Evolutionary conservation across 148 eudicot species (phyloP), one percentile per base, ranked within the genome.

Genomic region (Chenopodium berlandieri): DNA sequence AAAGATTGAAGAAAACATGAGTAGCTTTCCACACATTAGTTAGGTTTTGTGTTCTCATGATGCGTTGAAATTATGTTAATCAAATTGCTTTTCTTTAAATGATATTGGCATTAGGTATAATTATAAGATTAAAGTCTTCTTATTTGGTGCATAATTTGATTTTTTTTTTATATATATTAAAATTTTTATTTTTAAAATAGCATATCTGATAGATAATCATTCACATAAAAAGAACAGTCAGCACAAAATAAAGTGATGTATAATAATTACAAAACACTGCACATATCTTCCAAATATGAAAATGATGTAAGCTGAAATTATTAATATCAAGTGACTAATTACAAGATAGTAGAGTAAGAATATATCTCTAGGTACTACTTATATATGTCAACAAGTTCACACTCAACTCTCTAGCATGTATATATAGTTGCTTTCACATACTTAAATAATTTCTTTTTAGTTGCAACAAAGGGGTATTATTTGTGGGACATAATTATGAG

Each of bases 11-110:
- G 44, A 71, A 44, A 71, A 22, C 14, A 48, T 74, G 23, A 69
- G 2, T 66, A 22, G 46, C 40, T 78, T 50, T 47, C 63, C 23
- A 67, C 63, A 78, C 31, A 78, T 78, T 78, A 50, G 74, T 68
- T 78, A 48, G 64, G 74, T 48, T 52, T 67, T 78, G 10, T 47
- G 27, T 50, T 78, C 7, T 25, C 37, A 19, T 31, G 16, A 10
- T 50, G 4, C 40, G 73, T 78, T 68, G 81, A 78, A 78, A 47
- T 30, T 52, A 74, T 74, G 40, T 12, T 74, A 13, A 74, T 27
- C 13, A 25, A 50, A 74, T 62, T 74, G 11, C 63, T 74, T 27
- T 74, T 25, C 37, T 16, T 37, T 73, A 23, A 1, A 30, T 25
- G 72, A 31, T 44, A 74, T 12, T 50, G 63, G 72, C 31, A 52